A percentile compares a stretch with the other conserved stretches of the same genome.
Evolutionary conservation across 1,284 basidiomycete species (phyloP).

Genomic region (Peniophora sp.): DNA sequence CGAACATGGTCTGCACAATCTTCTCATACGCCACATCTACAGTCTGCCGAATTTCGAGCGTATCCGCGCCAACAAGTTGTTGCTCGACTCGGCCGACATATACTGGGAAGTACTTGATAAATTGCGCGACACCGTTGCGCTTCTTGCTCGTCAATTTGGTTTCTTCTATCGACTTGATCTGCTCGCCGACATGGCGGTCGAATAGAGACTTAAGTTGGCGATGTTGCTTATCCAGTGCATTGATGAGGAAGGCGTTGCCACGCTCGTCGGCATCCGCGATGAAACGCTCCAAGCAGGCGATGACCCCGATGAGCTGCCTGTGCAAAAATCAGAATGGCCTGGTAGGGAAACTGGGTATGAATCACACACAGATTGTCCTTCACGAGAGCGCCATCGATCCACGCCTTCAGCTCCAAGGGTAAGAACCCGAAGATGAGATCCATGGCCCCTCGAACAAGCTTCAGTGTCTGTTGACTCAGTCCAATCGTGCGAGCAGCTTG

Average conservation of each 20-base stretch:
- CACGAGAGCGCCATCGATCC: conserved; percentile 73
- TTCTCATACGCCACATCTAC: conserved; percentile 85
- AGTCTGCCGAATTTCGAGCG: conserved; percentile 68
- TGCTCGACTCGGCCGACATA: conserved; percentile 82
- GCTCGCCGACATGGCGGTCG: conserved; percentile 77
- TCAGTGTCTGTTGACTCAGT: conserved; percentile 61
- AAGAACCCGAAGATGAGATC: conserved; percentile 95
- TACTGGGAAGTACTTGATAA: conserved; percentile 87
- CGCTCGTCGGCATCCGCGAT: conserved; percentile 73
- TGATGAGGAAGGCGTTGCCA: conserved; percentile 68
- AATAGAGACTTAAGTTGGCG: conserved; percentile 64
- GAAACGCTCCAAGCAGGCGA: conserved; percentile 76
- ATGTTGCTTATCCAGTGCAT: conserved; percentile 77
- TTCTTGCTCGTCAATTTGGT: conserved; percentile 91
- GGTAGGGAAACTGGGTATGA: background rate
- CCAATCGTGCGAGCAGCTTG: conserved; percentile 75
- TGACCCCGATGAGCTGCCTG: conserved; percentile 83
- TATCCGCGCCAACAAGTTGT: conserved; percentile 76
- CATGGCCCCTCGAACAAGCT: conserved; percentile 82
- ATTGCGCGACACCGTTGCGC: conserved; percentile 87
- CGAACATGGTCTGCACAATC: conserved; percentile 87
- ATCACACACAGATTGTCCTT: conserved; percentile 71
- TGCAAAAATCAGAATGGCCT: conserved; percentile 7
- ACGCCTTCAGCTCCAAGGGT: conserved; percentile 74
- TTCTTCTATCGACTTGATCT: conserved; percentile 85